These are phyloP conservation scores for Glutinoglossum americanum DNA, from an alignment of 495 filamentous ascomycete species.

Conservation along the genomic window DNA sequence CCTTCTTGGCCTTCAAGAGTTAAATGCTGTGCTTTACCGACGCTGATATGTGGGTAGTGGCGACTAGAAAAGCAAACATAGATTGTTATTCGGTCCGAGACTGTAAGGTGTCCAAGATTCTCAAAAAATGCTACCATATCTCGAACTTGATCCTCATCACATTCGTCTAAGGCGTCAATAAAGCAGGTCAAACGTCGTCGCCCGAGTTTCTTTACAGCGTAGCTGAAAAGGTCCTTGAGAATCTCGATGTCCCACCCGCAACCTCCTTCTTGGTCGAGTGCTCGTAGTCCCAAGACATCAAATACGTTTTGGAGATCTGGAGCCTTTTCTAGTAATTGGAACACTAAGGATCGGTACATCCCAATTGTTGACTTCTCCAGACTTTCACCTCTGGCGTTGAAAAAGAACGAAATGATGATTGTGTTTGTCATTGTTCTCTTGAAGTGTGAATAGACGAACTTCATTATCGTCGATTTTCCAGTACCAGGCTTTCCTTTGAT, in stretches of 20 bases:
- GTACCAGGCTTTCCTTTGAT: constrained; percentile 33
- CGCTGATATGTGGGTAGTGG: constrained; percentile 16
- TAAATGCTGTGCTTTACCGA: constrained; percentile 7
- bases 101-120: constrained; percentile 9
- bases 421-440: constrained; percentile 5
- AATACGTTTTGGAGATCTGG: constrained; percentile 13
- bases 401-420: constrained; percentile 27
- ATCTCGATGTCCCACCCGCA: constrained; percentile 11
- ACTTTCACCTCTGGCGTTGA: constrained; percentile 24
- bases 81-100: constrained; percentile 5
- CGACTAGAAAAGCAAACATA: constrained; percentile 17
- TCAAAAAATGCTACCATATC: constrained; percentile 20
- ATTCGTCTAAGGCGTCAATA: constrained; percentile 26
- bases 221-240: constrained; percentile 14
- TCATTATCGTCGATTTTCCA: constrained; percentile 34
- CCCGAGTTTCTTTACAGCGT: constrained; percentile 11
- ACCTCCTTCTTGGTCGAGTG: neutral
- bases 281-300: neutral
- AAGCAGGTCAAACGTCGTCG: constrained; percentile 13
- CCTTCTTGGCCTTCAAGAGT: constrained; percentile 9
- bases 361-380: constrained; percentile 29
- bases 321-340: constrained; percentile 14
- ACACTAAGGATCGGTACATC: constrained; percentile 32
- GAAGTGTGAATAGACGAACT: constrained; percentile 17
- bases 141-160: constrained; percentile 15